Base-by-base conservation (phyloP, 768 basidiomycete species). In the Jaapia argillacea region DNA sequence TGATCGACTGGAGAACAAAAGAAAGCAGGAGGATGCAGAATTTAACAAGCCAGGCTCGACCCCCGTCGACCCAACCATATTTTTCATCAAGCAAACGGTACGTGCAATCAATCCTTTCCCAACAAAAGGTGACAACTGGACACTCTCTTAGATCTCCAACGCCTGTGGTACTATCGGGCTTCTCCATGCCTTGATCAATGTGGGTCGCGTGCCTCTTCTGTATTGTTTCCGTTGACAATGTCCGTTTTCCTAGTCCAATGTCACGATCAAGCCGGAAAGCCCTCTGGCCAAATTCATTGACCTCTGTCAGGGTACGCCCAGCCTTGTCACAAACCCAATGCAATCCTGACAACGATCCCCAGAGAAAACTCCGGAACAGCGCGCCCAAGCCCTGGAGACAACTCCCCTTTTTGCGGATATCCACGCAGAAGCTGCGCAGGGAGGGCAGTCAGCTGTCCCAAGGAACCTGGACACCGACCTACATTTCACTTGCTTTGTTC, bases 31-130 rank as follows among this genome's bases (percentile, higher is more conserved):
- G 48, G 88, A 91, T 49, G 62, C 61, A 35, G 57, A 59, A 50
- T 71, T 85, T 39, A 60, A 60, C 22, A 60, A 58, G 12, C 67
- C 69, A 35, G 77, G 63, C 1, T 65, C 69, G 43, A 65, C 61
- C 6, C 58, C 63, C 0, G 54, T 86, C 3, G 79, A 87, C 51
- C 71, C 75, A 4, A 77, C 75, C 0, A 63, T 94, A 4, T 66
- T 92, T 51, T 96, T 79, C 74, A 88, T 94, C 65, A 90, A 89
- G 59, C 92, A 96, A 59, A 94, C 85, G 41, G 90, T 88, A 44
- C 24, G 72, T 56, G 24, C 36, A 2, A 12, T 37, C n/a, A n/a
- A n/a, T n/a, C n/a, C n/a, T n/a, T n/a, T n/a, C n/a, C n/a, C n/a
- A n/a, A n/a, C n/a, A n/a, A n/a, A n/a, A n/a, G n/a, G n/a, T n/a